phyloP scores from a whole-genome alignment of 495 filamentous ascomycete species.

The Cairneyella variabilis region DNA sequence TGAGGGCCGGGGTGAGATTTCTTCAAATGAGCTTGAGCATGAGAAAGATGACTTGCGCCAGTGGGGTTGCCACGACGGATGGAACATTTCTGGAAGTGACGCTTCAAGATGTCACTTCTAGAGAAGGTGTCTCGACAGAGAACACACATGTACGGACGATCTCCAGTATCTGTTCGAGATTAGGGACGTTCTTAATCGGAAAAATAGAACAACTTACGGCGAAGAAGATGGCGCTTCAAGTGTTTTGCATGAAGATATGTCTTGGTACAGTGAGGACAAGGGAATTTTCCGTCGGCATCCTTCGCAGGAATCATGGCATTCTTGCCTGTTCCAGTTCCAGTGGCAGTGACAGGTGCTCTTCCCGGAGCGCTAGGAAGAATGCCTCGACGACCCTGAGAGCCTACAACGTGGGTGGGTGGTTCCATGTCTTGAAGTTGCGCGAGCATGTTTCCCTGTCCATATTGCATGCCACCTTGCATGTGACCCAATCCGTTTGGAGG shows the following conservation, averaged over 20 bases:
- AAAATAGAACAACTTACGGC: slow-evolving; percentile 66
- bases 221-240: slow-evolving; percentile 87
- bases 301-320: slow-evolving; percentile 80
- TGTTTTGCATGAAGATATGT: slow-evolving; percentile 98
- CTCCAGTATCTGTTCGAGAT: slow-evolving; percentile 72
- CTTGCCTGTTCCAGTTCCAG: slow-evolving; percentile 63
- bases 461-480: slow-evolving; percentile 41
- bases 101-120: slow-evolving; percentile 94
- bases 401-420: slow-evolving; percentile 83
- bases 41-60: slow-evolving; percentile 84
- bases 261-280: slow-evolving; percentile 95
- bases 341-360: slow-evolving; percentile 59
- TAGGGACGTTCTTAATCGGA: slow-evolving; percentile 14
- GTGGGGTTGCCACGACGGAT: slow-evolving; percentile 92
- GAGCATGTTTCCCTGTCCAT: slow-evolving; percentile 37
- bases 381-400: slow-evolving; percentile 83
- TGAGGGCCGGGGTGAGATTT: slow-evolving; percentile 61
- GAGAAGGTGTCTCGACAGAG: slow-evolving; percentile 98
- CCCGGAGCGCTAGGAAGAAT: slow-evolving; percentile 89
- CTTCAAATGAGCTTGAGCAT: slow-evolving; percentile 84
- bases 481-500: slow-evolving; percentile 52
- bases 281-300: slow-evolving; percentile 94
- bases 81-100: slow-evolving; percentile 98
- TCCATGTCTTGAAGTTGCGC: slow-evolving; percentile 38
- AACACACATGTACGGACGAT: slow-evolving; percentile 94